Conservation (phyloP, 139 green algal species). For the Eudorina sp. region DNA sequence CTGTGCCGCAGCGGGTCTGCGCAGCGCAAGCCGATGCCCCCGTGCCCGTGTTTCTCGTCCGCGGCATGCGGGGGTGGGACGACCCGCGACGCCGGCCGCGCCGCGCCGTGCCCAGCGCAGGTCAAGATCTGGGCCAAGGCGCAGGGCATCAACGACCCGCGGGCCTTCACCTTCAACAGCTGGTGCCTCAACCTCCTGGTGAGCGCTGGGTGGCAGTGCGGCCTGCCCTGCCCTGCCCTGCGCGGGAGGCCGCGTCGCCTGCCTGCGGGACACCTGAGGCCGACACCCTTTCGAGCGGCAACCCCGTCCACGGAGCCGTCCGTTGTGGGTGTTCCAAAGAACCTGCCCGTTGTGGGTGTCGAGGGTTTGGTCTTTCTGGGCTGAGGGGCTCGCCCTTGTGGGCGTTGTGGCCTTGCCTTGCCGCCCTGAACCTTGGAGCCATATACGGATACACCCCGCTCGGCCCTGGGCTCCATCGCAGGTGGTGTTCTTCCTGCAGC, state of each 20-base stretch:
- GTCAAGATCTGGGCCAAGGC: slow-evolving; percentile 87
- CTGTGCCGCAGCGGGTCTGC: too few species aligned
- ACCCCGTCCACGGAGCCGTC: neutral
- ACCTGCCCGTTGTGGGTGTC: neutral
- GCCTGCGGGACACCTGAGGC: neutral
- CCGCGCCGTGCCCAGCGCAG: neutral
- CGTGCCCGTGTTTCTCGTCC: too few species aligned
- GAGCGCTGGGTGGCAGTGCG: neutral
- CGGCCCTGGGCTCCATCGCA: neutral
- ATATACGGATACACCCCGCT: neutral
- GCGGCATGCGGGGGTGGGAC: neutral
- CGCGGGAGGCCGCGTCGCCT: neutral
- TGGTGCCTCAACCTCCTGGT: slow-evolving; percentile 83
- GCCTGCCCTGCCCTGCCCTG: neutral
- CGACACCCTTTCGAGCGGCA: neutral
- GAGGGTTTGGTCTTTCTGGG: neutral
- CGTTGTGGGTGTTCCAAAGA: neutral
- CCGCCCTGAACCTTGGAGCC: too few species aligned
- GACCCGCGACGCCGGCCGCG: too few species aligned
- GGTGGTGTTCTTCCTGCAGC: slow-evolving; percentile 51
- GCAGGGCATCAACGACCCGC: slow-evolving; percentile 81
- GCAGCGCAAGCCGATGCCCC: too few species aligned
- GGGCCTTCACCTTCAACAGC: slow-evolving; percentile 83
- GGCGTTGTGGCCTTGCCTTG: too few species aligned
- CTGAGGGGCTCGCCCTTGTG: too few species aligned